These are phyloP conservation scores for Rhizoclosmatium globosum DNA, from an alignment of 192 early-diverging fungal genomes.

Conservation along the genomic window DNA sequence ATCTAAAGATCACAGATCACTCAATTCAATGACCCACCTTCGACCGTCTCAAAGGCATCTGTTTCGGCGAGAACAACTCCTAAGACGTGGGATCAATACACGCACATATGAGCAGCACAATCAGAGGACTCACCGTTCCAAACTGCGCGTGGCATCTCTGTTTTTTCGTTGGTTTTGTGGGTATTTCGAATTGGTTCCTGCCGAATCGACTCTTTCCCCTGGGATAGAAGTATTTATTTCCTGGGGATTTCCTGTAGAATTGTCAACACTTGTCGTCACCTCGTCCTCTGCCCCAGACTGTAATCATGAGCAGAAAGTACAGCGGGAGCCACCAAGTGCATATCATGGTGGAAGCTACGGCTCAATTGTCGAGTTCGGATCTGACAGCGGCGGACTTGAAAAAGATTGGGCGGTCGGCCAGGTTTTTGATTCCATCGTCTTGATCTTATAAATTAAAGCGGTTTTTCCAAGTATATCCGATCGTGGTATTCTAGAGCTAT, in stretches of 20 bases:
- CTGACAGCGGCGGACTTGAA: slow-evolving; percentile 7
- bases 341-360: slow-evolving; percentile 14
- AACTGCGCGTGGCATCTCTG: background rate
- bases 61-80: slow-evolving; percentile 51
- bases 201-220: too few relatives aligned
- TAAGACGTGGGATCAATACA: background rate
- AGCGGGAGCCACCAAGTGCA: slow-evolving; percentile 10
- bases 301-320: background rate
- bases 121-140: slow-evolving; percentile 4
- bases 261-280: too few relatives aligned
- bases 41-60: slow-evolving; percentile 51
- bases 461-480: slow-evolving; percentile 10
- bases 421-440: slow-evolving; percentile 6
- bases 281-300: too few relatives aligned
- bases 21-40: slow-evolving; percentile 33
- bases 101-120: background rate
- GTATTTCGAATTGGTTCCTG: too few relatives aligned
- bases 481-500: slow-evolving; percentile 31
- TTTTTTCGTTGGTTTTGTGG: background rate
- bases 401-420: slow-evolving; percentile 29
- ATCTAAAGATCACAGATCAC: background rate
- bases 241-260: too few relatives aligned
- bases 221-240: too few relatives aligned
- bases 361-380: background rate
- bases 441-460: background rate